These are phyloP conservation scores for Cladosporium velox DNA, from an alignment of 2,329 filamentous ascomycete species.

Conservation along the genomic window DNA sequence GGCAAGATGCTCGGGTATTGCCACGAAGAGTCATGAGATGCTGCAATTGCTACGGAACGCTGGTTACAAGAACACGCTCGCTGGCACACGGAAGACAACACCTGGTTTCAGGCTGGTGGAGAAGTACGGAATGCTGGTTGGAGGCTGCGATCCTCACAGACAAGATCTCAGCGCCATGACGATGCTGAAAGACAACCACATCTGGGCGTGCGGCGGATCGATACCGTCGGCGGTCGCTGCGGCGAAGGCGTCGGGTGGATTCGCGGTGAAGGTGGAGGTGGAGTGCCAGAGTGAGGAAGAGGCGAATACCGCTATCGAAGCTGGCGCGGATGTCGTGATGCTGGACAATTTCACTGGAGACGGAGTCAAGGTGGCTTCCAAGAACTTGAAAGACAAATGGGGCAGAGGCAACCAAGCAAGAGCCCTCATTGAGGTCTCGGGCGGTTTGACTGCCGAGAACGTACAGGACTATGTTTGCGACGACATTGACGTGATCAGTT, in stretches of 20 bases:
- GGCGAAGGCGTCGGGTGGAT: constrained; percentile 81
- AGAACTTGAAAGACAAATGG: constrained; percentile 77
- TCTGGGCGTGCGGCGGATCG: constrained; percentile 80
- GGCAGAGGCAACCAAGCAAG: constrained; percentile 55
- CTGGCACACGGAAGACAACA: constrained; percentile 94
- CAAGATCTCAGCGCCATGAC: constrained; percentile 90
- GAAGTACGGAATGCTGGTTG: constrained; percentile 96
- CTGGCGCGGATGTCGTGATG: constrained; percentile 95
- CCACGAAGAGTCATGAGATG: constrained; percentile 60
- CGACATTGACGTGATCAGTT: constrained; percentile 95
- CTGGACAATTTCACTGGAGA: constrained; percentile 89
- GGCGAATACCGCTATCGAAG: constrained; percentile 86
- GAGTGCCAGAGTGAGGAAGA: constrained; percentile 87
- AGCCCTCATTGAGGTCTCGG: constrained; percentile 84
- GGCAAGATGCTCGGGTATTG: constrained; percentile 87
- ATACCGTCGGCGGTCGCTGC: constrained; percentile 84
- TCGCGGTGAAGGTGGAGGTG: constrained; percentile 92
- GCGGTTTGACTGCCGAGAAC: constrained; percentile 83
- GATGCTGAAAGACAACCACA: constrained; percentile 99
- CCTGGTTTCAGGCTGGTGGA: constrained; percentile 93
- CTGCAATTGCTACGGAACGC: constrained; percentile 56
- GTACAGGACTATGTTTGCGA: constrained; percentile 73
- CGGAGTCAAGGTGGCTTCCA: constrained; percentile 73
- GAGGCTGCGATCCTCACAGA: constrained; percentile 86
- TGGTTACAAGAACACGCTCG: constrained; percentile 81